Conservation (phyloP, 805 yeast genomes). For the Candida hispaniensis region DNA sequence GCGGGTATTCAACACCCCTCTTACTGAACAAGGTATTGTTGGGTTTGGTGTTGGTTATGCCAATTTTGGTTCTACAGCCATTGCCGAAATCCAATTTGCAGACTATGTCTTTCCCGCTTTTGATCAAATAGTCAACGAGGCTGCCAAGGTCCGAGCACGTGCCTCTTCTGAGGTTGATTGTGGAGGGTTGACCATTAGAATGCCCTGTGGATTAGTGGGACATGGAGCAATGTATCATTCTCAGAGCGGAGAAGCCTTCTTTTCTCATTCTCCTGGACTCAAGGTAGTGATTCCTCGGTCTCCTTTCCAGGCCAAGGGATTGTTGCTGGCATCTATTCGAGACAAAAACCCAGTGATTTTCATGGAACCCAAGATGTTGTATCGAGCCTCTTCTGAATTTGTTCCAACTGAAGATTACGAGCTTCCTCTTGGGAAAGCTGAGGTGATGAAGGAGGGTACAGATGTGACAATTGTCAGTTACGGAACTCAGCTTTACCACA, state of each 20-base stretch:
- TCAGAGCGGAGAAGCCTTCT: conserved; percentile 89
- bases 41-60: conserved; percentile 85
- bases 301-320: conserved; percentile 84
- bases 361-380: conserved; percentile 81
- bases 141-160: conserved; percentile 91
- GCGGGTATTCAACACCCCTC: conserved; percentile 81
- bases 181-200: conserved; percentile 88
- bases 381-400: conserved; percentile 80
- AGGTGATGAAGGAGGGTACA: conserved; percentile 70
- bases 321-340: conserved; percentile 80
- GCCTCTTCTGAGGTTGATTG: conserved; percentile 80
- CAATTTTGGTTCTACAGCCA: conserved; percentile 79
- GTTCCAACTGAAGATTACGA: conserved; percentile 70
- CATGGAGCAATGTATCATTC: conserved; percentile 97
- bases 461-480: conserved; percentile 77
- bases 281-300: conserved; percentile 85
- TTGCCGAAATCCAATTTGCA: conserved; percentile 90
- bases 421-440: conserved; percentile 81
- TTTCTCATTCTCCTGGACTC: conserved; percentile 87
- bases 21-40: conserved; percentile 90
- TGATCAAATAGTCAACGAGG: conserved; percentile 90
- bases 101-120: conserved; percentile 96
- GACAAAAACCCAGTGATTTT: conserved; percentile 92
- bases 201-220: conserved; percentile 96
- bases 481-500: conserved; percentile 69